Evolutionary conservation across 1,284 basidiomycete species (phyloP), one percentile per base, ranked within the genome.

Genomic region (Wallemia ichthyophaga): DNA sequence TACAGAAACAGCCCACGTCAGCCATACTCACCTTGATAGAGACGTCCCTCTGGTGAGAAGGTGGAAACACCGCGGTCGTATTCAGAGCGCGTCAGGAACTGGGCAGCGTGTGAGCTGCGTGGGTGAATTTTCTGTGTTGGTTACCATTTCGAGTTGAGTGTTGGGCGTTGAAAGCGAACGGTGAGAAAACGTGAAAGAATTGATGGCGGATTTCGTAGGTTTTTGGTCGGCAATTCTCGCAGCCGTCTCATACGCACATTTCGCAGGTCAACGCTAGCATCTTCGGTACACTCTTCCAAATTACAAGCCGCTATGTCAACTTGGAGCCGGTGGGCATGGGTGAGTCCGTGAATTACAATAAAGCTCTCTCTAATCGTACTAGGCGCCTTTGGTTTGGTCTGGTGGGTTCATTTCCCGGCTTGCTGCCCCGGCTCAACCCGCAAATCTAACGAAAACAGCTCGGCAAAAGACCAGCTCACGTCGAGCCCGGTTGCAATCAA

Each of bases 291-390:
- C 69, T 72, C 61, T 71, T 68, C 61, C 71, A 95, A 81, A 89
- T 95, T 59, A 94, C 89, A 21, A 94, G 88, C 61, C 80, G 92
- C 67, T 99, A 99, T 85, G 85, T 94, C 69, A 92, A 98, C 74
- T 81, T 99, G 25, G 94, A 98, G 70, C 92, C 92, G n/a, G 92
- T 98, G 57, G 94, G 92, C 71, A 98, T 98, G 92, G 92, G 85
- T 81, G 66, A 73, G 79, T 74, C 60, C 58, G 58, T 62, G 59
- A 61, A 63, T 59, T 68, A 60, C 37, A 59, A 58, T 58, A 32
- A 25, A 25, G 63, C 24, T 60, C 60, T 63, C 60, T 26, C 37
- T 57, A 60, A 56, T 60, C 56, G 62, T 62, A 60, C 17, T 63
- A 84, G 84, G 89, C 64, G 89, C 89, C 55, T 94, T 94, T 68